Conservation (phyloP, 1,284 basidiomycete species). For the Flammula alnicola region DNA sequence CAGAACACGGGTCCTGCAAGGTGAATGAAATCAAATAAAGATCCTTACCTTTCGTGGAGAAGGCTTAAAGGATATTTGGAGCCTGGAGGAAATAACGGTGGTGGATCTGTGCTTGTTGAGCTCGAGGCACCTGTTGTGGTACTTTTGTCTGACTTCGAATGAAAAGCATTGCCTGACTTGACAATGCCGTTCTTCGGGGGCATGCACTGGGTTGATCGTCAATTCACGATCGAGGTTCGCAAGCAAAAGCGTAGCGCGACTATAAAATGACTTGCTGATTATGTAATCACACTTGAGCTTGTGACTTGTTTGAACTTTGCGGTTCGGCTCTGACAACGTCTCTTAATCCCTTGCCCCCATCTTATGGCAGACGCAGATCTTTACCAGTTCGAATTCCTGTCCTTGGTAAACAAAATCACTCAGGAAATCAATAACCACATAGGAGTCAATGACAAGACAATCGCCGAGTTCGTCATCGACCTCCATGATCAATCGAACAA, state of each 20-base stretch:
- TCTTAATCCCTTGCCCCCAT: slow-evolving; percentile 3
- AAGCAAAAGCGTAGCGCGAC: too few relatives aligned
- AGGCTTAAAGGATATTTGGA: slow-evolving; percentile 82
- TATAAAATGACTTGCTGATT: too few relatives aligned
- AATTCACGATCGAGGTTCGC: too few relatives aligned
- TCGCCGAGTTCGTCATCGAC: slow-evolving; percentile 94
- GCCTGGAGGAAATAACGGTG: slow-evolving; percentile 77
- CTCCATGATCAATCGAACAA: slow-evolving; percentile 85
- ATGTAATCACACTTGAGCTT: too few relatives aligned
- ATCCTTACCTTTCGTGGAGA: slow-evolving; percentile 70
- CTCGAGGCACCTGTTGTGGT: slow-evolving; percentile 27
- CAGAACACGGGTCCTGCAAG: neutral
- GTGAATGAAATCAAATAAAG: neutral
- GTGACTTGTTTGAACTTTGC: neutral
- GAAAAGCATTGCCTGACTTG: slow-evolving; percentile 86
- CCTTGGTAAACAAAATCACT: slow-evolving; percentile 86
- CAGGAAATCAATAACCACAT: slow-evolving; percentile 91
- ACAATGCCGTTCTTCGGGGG: slow-evolving; percentile 78
- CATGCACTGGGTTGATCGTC: too few relatives aligned
- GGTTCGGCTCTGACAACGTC: slow-evolving; percentile 2
- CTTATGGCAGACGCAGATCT: slow-evolving; percentile 76
- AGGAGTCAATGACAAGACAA: slow-evolving; percentile 85
- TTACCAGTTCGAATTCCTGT: slow-evolving; percentile 90
- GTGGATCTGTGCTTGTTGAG: slow-evolving; percentile 38
- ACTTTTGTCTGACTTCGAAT: slow-evolving; percentile 58